A percentile compares a stretch with the other conserved stretches of the same genome.
phyloP scores from a whole-genome alignment of 352 stramenopile species.

The Pythium brachiatum region DNA sequence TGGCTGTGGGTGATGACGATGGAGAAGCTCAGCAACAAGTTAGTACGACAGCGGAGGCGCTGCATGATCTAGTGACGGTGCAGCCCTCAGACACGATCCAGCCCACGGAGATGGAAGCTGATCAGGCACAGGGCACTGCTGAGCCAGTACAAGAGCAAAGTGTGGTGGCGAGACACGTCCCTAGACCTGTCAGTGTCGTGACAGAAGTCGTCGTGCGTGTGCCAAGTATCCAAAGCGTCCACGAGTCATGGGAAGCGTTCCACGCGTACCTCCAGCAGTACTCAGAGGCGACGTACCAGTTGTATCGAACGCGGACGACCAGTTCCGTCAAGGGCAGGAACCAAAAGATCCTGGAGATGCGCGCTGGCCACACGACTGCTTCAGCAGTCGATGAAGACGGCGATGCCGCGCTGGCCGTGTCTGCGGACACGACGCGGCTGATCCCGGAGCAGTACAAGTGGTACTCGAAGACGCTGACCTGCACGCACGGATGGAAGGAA shows the following conservation, averaged over 20 bases:
- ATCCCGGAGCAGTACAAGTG: slow-evolving; percentile 74
- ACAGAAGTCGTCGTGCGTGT: slow-evolving; percentile 62
- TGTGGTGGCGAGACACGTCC: not conserved
- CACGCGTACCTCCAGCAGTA: slow-evolving; percentile 57
- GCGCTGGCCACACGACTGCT: slow-evolving; percentile 1
- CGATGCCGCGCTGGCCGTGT: not conserved
- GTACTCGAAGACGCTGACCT: slow-evolving; percentile 82
- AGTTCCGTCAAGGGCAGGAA: slow-evolving; percentile 69
- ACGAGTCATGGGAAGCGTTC: slow-evolving; percentile 72
- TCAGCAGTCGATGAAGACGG: not conserved
- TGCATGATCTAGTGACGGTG: not conserved
- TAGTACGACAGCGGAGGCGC: not conserved
- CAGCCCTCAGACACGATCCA: not conserved
- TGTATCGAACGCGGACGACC: slow-evolving; percentile 74
- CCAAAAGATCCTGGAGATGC: slow-evolving; percentile 60
- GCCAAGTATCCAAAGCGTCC: slow-evolving; percentile 45
- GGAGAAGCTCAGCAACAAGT: not conserved
- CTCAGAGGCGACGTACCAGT: slow-evolving; percentile 63
- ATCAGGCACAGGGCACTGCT: not conserved
- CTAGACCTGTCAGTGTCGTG: slow-evolving; percentile 11
- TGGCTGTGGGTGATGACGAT: not conserved
- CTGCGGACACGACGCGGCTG: slow-evolving; percentile 24
- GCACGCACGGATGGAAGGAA: slow-evolving; percentile 82
- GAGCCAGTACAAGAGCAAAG: not conserved
- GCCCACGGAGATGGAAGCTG: not conserved